Base-by-base conservation (phyloP, 306 rosid genomes). In the Geum urbanum region DNA sequence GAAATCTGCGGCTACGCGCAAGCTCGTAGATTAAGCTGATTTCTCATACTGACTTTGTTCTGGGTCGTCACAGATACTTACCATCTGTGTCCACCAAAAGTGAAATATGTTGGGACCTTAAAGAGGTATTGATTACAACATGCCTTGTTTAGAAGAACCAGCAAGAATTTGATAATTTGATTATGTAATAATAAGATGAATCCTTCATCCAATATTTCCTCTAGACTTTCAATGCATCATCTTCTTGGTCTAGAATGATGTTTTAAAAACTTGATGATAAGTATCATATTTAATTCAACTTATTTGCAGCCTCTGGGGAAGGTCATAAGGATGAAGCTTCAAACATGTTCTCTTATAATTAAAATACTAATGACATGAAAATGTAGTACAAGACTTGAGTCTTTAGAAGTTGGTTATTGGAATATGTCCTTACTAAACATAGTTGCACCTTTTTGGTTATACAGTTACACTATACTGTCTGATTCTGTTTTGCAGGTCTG, bases 401-500 rank as follows among this genome's bases (percentile, higher is more conserved):
- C 35, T 68, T 32, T 10, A 61, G 62, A 68, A 37, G 49, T 18
- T 39, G 12, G 7, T 15, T 68, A 52, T 11, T 32, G 61, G 20
- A 12, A 52, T 37, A 40, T 14, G 39, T 18, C 49, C 61, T 5
- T 32, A 37, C 20, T 10, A n/a, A 19, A 51, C 41, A 7, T 19
- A 19, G 18, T 52, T 69, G 8, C 14, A 13, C 37, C 48, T 40
- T 69, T 59, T 15, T 4, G 19, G 9, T 32, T 32, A 32, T 32
- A 32, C 37, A 1, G 14, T 50, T 46, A 49, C 74, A 70, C 57
- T 79, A 56, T 56, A 56, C 39, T 22, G 39, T 57, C 78, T 58
- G 55, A 66, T 32, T 32, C 77, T 71, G 41, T 73, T 73, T 76
- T 9, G 59, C 86, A 90, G 98, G 86, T 83, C 90, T 13, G 95